Evolutionary conservation across 2,329 filamentous ascomycete genomes (phyloP), one percentile per base, ranked within the genome.

Genomic region (Microsporum canis): DNA sequence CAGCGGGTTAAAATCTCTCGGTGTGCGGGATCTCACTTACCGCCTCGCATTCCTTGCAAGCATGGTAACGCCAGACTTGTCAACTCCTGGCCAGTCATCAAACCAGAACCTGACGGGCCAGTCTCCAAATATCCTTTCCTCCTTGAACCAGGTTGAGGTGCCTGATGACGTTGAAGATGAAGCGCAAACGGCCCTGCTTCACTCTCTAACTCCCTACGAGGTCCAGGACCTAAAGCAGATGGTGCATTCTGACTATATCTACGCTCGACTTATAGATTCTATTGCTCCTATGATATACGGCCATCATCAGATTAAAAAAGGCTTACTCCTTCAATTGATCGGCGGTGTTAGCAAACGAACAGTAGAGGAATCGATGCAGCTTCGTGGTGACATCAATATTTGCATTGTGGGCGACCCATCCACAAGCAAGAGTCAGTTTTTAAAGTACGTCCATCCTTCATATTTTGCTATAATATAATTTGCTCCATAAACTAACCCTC

Each of bases 361-460:
- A 0, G 83, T 90, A 0, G 67, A 71, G 58, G 94, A 99, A 76
- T 92, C 90, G 64, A 96, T 99, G 90, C 85, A 91, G 65, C 82
- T 99, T 49, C 86, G 94, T 82, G 94, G 94, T 67, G 94, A 99
- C 71, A 91, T 99, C 79, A 99, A 99, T 77, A 95, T 99, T 64
- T 99, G 94, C 75, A 89, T 99, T 67, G 94, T 99, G 62, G 94
- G 94, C 63, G 94, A 99, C 71, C 94, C 94, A 0, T 95, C 89
- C 8, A 99, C 94, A 1, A 95, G 90, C 66, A 99, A 99, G 74
- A 96, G 91, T 36, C 94, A 99, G 69, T 99, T 99, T 74, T 79
- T 99, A 68, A 97, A 97, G 78, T 79, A 70, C 69, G 80, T 69
- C 7, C 10, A 47, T 23, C 0, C 38, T 17, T 45, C 27, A 29